phyloP scores from a whole-genome alignment of 805 yeast genomes.

The Candida taoyuanica region DNA sequence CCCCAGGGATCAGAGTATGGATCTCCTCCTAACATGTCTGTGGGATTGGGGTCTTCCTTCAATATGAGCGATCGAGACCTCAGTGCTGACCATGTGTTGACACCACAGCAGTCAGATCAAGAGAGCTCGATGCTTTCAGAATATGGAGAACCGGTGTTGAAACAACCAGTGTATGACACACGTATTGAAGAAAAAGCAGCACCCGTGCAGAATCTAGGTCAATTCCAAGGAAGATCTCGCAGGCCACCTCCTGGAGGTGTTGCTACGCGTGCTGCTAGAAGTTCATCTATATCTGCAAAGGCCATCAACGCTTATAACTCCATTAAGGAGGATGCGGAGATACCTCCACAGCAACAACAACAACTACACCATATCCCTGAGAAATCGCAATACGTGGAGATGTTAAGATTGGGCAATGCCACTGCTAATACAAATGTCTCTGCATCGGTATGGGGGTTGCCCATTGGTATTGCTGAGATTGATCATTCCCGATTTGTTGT shows the following conservation, averaged over 20 bases:
- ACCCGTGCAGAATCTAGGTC: slow-evolving; percentile 25
- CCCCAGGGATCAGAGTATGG: slow-evolving; percentile 30
- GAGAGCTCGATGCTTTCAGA: slow-evolving; percentile 7
- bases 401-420: slow-evolving; percentile 40
- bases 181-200: slow-evolving; percentile 32
- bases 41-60: background rate
- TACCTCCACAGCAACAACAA: background rate
- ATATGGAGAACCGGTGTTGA: slow-evolving; percentile 2
- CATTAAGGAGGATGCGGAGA: slow-evolving; percentile 13
- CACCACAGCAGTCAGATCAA: slow-evolving; percentile 9
- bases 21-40: too few relatives aligned
- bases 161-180: slow-evolving; percentile 31
- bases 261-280: slow-evolving; percentile 33
- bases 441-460: slow-evolving; percentile 46
- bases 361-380: slow-evolving; percentile 38
- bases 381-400: slow-evolving; percentile 44
- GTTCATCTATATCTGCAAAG: slow-evolving; percentile 28
- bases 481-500: slow-evolving; percentile 29
- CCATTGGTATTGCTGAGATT: slow-evolving; percentile 49
- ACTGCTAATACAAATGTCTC: slow-evolving; percentile 45
- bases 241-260: slow-evolving; percentile 39
- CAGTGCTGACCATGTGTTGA: background rate
- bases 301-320: slow-evolving; percentile 17
- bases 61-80: slow-evolving; percentile 8
- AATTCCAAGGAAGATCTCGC: slow-evolving; percentile 18